A percentile compares a stretch with the other conserved stretches of the same genome.
These are phyloP conservation scores for Gloeostereum incarnatum DNA, from an alignment of 768 basidiomycete species.

Conservation along the genomic window DNA sequence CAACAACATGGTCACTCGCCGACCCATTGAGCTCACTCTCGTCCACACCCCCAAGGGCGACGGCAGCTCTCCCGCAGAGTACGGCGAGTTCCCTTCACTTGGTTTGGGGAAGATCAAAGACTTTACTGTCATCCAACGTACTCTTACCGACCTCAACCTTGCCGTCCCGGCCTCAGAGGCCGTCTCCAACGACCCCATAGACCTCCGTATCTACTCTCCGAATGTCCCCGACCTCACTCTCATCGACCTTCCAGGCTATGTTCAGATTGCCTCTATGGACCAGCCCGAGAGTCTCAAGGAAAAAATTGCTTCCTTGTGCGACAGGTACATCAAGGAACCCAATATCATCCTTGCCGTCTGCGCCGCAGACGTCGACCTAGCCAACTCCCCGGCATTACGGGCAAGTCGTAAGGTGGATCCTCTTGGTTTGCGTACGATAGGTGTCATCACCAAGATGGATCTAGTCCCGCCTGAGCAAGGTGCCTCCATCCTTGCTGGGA, in stretches of 20 bases:
- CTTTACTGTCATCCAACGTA: constrained; percentile 88
- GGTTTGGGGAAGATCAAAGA: constrained; percentile 85
- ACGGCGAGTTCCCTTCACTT: constrained; percentile 90
- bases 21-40: constrained; percentile 96
- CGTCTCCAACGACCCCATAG: constrained; percentile 92
- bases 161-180: constrained; percentile 86
- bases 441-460: constrained; percentile 99
- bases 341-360: constrained; percentile 99
- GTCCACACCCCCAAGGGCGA: constrained; percentile 74
- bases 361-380: constrained; percentile 96
- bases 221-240: constrained; percentile 95
- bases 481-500: constrained; percentile 71
- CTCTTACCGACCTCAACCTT: constrained; percentile 89
- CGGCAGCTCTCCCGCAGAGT: constrained; percentile 57
- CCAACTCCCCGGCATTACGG: constrained; percentile 92
- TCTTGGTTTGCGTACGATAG: constrained; percentile 89
- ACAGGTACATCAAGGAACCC: constrained; percentile 98
- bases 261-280: constrained; percentile 91
- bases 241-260: constrained; percentile 95
- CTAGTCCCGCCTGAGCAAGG: constrained; percentile 83
- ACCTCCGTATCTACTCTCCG: constrained; percentile 93
- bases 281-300: constrained; percentile 93
- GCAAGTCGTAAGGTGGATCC: constrained; percentile 94
- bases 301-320: constrained; percentile 83
- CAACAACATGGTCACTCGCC: constrained; percentile 98